These are phyloP conservation scores for Huntiella moniliformis DNA, from an alignment of 2,329 filamentous ascomycete species.

Conservation along the genomic window DNA sequence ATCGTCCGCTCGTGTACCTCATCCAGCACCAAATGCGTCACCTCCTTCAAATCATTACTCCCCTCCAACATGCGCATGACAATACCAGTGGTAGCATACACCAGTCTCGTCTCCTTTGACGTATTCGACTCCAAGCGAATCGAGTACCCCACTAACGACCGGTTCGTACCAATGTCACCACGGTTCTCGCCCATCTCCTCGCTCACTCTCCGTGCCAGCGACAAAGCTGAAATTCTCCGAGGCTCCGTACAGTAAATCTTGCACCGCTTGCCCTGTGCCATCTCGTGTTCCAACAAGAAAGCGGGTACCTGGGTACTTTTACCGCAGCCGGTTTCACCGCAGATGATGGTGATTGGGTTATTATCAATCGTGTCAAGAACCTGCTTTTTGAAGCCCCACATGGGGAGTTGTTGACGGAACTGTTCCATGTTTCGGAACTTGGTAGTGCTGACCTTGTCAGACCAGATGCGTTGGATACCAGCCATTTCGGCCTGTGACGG, in stretches of 20 bases:
- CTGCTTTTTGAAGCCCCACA: constrained; percentile 66
- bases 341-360: constrained; percentile 79
- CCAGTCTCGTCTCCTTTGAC: constrained; percentile 59
- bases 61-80: constrained; percentile 96
- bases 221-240: constrained; percentile 87
- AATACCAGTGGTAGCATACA: constrained; percentile 81
- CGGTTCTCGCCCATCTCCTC: constrained; percentile 80
- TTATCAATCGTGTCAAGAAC: constrained; percentile 60
- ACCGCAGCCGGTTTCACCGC: constrained; percentile 89
- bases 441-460: constrained; percentile 33
- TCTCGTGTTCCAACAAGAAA: constrained; percentile 77
- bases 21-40: constrained; percentile 90
- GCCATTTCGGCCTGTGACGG: constrained; percentile 24
- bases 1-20: constrained; percentile 95
- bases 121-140: constrained; percentile 84
- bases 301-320: constrained; percentile 97
- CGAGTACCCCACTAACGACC: constrained; percentile 83
- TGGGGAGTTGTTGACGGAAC: constrained; percentile 64
- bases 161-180: constrained; percentile 59
- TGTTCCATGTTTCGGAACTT: constrained; percentile 65
- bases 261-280: constrained; percentile 60
- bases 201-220: constrained; percentile 77
- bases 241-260: constrained; percentile 95
- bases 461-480: constrained; percentile 39
- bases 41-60: constrained; percentile 66